Base-by-base conservation (phyloP, 164 flowering plant genomes). In the Pachysandra terminalis region DNA sequence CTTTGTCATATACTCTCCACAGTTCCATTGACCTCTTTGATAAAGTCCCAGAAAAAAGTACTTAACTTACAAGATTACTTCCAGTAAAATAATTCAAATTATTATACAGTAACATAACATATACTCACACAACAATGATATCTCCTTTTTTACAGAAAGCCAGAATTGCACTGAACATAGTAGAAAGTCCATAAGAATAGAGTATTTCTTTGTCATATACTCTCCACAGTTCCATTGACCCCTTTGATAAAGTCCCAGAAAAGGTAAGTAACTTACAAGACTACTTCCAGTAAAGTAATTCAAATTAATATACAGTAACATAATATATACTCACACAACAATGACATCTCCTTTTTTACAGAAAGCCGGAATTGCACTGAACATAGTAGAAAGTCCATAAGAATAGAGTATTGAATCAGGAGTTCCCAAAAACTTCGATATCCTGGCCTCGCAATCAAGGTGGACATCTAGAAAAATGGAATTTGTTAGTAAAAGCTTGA, bases 341-440 rank as follows among this genome's bases (percentile, higher is more conserved):
- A 96, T 78, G n/a, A 96, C 72, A 69, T 93, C 99, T 28, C 99
- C 98, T 69, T 90, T 93, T 65, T 93, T 93, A 63, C 88, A 88
- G 63, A 96, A 93, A 49, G 97, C 97, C 56, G 99, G 99, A 77
- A 96, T 93, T 55, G 89, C 86, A 80, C 99, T 93, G 82, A 96
- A 93, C 90, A 86, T 85, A 56, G 99, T 91, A 58, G 99, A 96
- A 73, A 96, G 88, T 22, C 99, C 99, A 84, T 85, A 96, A 23
- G 97, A 91, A 75, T 93, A 96, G 37, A 96, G 90, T 68, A 93
- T 90, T 58, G 98, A 93, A 78, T 96, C 99, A 67, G 96, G 84
- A 68, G 99, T 96, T 66, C 97, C 96, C 81, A 96, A 72, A 76
- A 96, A 93, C 55, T 84, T 90, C 49, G 99, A 88, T 73, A 96